These are phyloP conservation scores for Trametes hirsuta DNA, from an alignment of 1,284 basidiomycete genomes.

Conservation along the genomic window DNA sequence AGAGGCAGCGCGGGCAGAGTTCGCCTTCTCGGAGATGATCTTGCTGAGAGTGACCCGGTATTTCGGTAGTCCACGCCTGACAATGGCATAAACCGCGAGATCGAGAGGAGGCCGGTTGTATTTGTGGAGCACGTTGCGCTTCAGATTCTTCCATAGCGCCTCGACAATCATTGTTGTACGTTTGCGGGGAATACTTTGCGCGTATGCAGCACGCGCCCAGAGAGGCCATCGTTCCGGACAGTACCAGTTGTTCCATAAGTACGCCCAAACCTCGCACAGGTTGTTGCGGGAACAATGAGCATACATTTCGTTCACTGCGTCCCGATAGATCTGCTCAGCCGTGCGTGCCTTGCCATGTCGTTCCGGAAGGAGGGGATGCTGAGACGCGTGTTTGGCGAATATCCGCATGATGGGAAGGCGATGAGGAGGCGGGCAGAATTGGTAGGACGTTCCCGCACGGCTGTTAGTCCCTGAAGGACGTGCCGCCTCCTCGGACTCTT, in stretches of 20 bases:
- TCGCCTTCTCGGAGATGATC: neutral
- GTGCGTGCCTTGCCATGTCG: constrained; percentile 12
- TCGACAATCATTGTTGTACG: constrained; percentile 26
- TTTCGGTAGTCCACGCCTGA: neutral
- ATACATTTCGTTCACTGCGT: constrained; percentile 21
- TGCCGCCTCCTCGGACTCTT: neutral
- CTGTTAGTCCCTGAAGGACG: too few species aligned
- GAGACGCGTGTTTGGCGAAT: constrained; percentile 18
- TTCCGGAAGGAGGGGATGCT: constrained; percentile 20
- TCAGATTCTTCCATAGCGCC: constrained; percentile 20
- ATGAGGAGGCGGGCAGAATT: constrained; percentile 17
- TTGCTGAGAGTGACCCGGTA: constrained; percentile 11
- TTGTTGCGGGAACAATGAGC: constrained; percentile 11
- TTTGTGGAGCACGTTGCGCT: constrained; percentile 10
- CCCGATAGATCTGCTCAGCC: constrained; percentile 8
- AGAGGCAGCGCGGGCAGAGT: neutral
- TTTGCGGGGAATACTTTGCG: constrained; percentile 4
- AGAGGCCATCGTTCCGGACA: constrained; percentile 10
- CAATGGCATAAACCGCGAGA: constrained; percentile 2
- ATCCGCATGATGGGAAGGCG: constrained; percentile 12
- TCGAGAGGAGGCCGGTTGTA: constrained; percentile 21
- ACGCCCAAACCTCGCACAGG: constrained; percentile 21
- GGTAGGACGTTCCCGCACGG: too few species aligned
- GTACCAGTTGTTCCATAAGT: constrained; percentile 25
- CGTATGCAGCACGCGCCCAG: constrained; percentile 13